phyloP scores from a whole-genome alignment of 2,329 filamentous ascomycete genomes.

The Leptographium galeiforme region DNA sequence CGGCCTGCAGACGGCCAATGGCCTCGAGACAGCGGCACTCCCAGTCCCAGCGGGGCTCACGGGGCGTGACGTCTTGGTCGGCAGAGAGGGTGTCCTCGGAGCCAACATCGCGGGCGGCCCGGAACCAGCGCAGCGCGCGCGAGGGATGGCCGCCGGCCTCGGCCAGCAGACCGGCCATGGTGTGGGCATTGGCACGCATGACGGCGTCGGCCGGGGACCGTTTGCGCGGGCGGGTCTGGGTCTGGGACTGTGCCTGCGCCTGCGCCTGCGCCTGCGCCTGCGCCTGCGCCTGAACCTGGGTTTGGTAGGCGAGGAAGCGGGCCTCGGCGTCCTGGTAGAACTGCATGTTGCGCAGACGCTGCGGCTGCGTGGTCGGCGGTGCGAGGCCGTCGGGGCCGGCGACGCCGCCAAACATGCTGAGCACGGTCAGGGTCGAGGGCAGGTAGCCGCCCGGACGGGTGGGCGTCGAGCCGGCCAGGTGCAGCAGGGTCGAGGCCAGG shows the following conservation, averaged over 20 bases:
- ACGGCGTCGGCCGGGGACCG: background rate
- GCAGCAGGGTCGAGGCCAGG: conserved; percentile 21
- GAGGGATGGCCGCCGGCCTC: conserved; percentile 10
- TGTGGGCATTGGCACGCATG: conserved; percentile 21
- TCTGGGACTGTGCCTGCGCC: background rate
- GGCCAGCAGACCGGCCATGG: conserved; percentile 20
- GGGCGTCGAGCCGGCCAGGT: conserved; percentile 12
- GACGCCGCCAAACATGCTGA: conserved; percentile 11
- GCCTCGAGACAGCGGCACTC: conserved; percentile 18
- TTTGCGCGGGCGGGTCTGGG: background rate
- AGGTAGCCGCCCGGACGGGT: conserved; percentile 15
- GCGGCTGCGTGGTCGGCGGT: background rate
- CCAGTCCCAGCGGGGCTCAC: conserved; percentile 20
- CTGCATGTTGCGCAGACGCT: conserved; percentile 6
- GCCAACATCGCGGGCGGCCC: conserved; percentile 5
- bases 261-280: background rate
- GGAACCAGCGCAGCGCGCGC: conserved; percentile 17
- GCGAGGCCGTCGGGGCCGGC: background rate
- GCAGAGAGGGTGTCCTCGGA: too few species aligned
- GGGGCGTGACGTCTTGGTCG: background rate
- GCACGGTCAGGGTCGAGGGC: conserved; percentile 22
- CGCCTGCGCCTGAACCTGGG: background rate
- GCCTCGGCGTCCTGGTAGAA: conserved; percentile 11
- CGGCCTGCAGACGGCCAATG: conserved; percentile 16
- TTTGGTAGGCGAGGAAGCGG: conserved; percentile 14